Evolutionary conservation across 257 asterid species (phyloP), one percentile per base, ranked within the genome.

Genomic region (Henckelia pumila): DNA sequence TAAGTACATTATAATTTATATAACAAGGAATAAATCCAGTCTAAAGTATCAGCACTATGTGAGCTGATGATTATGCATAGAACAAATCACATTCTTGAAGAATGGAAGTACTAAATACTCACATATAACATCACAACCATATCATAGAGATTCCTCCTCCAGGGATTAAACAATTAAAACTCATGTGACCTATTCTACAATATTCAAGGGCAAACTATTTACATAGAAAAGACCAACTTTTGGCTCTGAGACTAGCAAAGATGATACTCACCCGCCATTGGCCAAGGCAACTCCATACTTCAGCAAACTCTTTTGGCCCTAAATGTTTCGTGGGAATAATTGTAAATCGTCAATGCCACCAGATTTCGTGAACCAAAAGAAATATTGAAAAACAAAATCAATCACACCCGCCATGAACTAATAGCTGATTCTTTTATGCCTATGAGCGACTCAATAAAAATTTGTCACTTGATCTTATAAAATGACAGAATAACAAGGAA

Each of bases 281-380:
- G 20, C 82, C 89, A 71, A 91, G 94, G 78, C 95, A 87, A 75
- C 79, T 84, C 96, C 98, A 88, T 24, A 91, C 59, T 9, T 82
- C 91, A 25, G 90, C 70, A 78, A 91, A 91, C 71, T 88, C 95
- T 77, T 77, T 87, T 1, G 95, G 96, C 26, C 96, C 96, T 91
- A 67, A 67, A 75, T 33, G 56, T 26, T 64, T 67, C 21, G 71
- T 44, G 24, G 8, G 69, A 60, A 63, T 4, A 19, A 49, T 17
- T 8, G 60, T 57, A 47, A 47, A 16, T 47, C 21, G 65, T 52
- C 30, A 58, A 17, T 44, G 65, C 14, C 66, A 71, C 3, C 6
- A 33, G 58, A 66, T 66, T 61, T 6, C 63, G 64, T 25, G 33
- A n/a, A n/a, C 20, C 63, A 21, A 56, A 63, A 73, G 19, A 22